These are phyloP conservation scores for Penicillium cinerascens DNA, from an alignment of 495 filamentous ascomycete species.

Conservation along the genomic window DNA sequence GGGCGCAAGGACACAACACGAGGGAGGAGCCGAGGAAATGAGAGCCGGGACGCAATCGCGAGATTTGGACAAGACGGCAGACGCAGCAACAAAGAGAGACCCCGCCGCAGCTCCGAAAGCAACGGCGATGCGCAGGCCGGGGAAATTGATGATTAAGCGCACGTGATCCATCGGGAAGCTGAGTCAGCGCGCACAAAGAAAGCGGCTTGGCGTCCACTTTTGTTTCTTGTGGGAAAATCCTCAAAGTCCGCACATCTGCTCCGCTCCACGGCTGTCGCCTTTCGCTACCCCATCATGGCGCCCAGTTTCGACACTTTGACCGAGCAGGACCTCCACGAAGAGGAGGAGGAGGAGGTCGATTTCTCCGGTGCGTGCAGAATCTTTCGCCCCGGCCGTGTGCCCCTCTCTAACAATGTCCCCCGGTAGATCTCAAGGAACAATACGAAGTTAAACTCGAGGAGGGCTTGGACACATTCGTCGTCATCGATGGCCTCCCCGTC, in stretches of 20 bases:
- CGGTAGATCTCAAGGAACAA: constrained; percentile 76
- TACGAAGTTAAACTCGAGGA: constrained; percentile 95
- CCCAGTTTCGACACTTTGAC: constrained; percentile 70
- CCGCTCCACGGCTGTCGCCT: constrained; percentile 26
- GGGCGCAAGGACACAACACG: neutral
- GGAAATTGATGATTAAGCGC: constrained; percentile 9
- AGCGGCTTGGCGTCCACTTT: constrained; percentile 32
- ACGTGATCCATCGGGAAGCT: constrained; percentile 5
- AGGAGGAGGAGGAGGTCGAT: constrained; percentile 88
- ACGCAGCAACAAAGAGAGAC: constrained; percentile 4
- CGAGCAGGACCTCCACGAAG: constrained; percentile 79
- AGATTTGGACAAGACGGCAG: neutral
- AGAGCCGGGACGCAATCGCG: neutral
- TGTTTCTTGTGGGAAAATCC: constrained; percentile 41
- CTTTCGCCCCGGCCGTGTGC: constrained; percentile 17
- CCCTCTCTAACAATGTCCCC: constrained; percentile 28
- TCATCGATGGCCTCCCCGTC: constrained; percentile 86
- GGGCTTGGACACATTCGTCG: constrained; percentile 91
- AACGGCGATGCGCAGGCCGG: constrained; percentile 8
- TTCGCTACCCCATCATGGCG: constrained; percentile 51
- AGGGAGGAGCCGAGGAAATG: neutral
- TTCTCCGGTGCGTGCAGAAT: constrained; percentile 61
- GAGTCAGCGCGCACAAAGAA: constrained; percentile 42
- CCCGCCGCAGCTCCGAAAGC: constrained; percentile 9
- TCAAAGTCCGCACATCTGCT: constrained; percentile 22